Percentiles rank a stretch among this genome's conserved stretches.
These are phyloP conservation scores for Hortaea werneckii DNA, from an alignment of 2,329 filamentous ascomycete genomes.

Conservation along the genomic window DNA sequence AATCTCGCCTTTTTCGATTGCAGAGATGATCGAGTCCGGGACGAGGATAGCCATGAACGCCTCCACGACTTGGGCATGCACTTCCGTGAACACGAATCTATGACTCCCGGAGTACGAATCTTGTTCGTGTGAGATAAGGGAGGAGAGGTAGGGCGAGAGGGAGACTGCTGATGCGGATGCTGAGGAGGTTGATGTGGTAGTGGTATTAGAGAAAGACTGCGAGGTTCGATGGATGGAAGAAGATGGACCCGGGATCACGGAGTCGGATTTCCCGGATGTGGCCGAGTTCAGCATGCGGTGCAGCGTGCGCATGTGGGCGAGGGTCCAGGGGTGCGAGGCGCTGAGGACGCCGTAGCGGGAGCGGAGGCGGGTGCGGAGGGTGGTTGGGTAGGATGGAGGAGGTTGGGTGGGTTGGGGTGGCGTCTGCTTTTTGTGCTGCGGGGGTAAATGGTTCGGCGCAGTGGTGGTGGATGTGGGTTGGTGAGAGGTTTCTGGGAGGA, in stretches of 20 bases:
- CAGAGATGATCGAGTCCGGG: slow-evolving; percentile 6
- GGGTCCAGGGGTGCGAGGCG: slow-evolving; percentile 23
- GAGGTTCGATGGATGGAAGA: not conserved
- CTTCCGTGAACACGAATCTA: slow-evolving; percentile 14
- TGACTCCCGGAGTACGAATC: slow-evolving; percentile 1
- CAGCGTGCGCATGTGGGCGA: slow-evolving; percentile 27
- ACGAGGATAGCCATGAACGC: slow-evolving; percentile 24
- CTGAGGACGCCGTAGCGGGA: slow-evolving; percentile 26
- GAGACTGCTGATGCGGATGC: not conserved
- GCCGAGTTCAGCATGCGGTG: slow-evolving; percentile 27
- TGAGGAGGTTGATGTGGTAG: no score
- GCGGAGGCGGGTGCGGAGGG: slow-evolving; percentile 19
- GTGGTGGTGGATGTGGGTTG: not conserved
- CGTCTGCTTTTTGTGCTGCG: no score
- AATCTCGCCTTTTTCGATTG: slow-evolving; percentile 20
- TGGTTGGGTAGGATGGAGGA: slow-evolving; percentile 5
- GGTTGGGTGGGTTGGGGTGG: slow-evolving; percentile 4
- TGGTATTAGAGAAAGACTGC: no score
- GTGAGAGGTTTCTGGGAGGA: slow-evolving; percentile 9
- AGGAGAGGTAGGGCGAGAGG: not conserved
- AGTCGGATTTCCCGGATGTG: slow-evolving; percentile 14
- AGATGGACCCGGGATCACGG: slow-evolving; percentile 18
- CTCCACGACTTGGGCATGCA: slow-evolving; percentile 21
- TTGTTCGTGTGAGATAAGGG: not conserved
- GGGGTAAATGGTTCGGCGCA: no score